Conservation (phyloP, 768 basidiomycete genomes). For the Hemileccinum impolitum region DNA sequence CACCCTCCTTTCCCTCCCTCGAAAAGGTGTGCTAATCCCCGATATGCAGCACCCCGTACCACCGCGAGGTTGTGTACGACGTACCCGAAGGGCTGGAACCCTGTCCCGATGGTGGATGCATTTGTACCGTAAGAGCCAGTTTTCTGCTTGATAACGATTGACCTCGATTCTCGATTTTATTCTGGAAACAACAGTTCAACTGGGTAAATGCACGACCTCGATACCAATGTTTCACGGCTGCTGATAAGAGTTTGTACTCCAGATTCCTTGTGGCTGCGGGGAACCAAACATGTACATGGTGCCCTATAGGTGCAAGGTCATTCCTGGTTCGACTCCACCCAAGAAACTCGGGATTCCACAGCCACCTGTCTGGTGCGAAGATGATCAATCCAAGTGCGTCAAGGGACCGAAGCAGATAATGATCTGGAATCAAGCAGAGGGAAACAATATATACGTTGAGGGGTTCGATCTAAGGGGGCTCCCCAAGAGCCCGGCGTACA, state of each 20-base stretch:
- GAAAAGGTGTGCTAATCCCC: background rate
- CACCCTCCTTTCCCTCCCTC: background rate
- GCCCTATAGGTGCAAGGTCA: slow-evolving; percentile 1
- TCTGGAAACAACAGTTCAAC: background rate
- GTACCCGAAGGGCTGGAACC: too few relatives aligned
- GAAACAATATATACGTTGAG: slow-evolving; percentile 4
- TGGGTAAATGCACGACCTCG: slow-evolving; percentile 9
- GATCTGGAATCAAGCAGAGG: background rate
- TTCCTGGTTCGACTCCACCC: background rate
- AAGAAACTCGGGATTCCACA: slow-evolving; percentile 6
- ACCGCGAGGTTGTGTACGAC: too few relatives aligned
- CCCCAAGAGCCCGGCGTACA: slow-evolving; percentile 7
- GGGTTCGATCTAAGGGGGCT: slow-evolving; percentile 3
- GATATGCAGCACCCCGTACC: slow-evolving; percentile 6
- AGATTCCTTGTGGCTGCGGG: slow-evolving; percentile 11
- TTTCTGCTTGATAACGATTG: background rate
- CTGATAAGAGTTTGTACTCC: background rate
- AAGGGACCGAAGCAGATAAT: slow-evolving; percentile 10
- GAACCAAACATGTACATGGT: slow-evolving; percentile 5
- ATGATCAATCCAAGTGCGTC: background rate
- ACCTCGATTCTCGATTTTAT: background rate
- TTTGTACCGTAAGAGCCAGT: slow-evolving; percentile 2
- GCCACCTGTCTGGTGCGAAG: slow-evolving; percentile 7
- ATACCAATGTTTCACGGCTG: background rate
- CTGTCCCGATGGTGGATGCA: slow-evolving; percentile 2